Evolutionary conservation across 192 early-diverging fungal species (phyloP).

Genomic region (Entrophospora sp.): DNA sequence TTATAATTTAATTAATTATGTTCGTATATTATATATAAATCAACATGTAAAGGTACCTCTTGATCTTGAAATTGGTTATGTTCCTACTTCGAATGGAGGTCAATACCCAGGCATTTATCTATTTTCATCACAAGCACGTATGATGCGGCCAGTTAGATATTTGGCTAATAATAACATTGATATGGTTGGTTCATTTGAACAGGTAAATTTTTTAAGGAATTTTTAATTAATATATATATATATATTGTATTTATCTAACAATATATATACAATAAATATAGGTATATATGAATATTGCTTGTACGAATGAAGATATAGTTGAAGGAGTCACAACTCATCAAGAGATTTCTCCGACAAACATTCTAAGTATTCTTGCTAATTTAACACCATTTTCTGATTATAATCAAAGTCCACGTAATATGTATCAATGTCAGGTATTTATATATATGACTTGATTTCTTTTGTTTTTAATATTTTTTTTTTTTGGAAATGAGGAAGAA

Average conservation of each 20-base stretch:
- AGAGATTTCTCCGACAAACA: slow-evolving; percentile 84
- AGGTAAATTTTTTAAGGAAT: slow-evolving; percentile 25
- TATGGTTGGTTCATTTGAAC: slow-evolving; percentile 91
- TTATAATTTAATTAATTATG: no score
- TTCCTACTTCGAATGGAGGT: slow-evolving; percentile 79
- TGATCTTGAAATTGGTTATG: slow-evolving; percentile 82
- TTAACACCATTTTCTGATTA: slow-evolving; percentile 97
- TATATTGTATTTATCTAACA: no score
- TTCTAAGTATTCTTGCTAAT: slow-evolving; percentile 88
- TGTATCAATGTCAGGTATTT: slow-evolving; percentile 93
- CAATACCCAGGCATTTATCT: slow-evolving; percentile 93
- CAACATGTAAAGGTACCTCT: slow-evolving; percentile 67
- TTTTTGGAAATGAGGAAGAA: no score
- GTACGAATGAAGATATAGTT: slow-evolving; percentile 84
- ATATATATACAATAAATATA: no score
- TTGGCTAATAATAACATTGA: slow-evolving; percentile 69
- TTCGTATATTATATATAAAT: no score
- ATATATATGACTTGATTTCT: no score
- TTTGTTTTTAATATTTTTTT: no score
- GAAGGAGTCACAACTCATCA: slow-evolving; percentile 86
- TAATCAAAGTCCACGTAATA: slow-evolving; percentile 96
- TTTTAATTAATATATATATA: no score
- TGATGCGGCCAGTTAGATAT: slow-evolving; percentile 88
- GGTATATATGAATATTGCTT: slow-evolving; percentile 99
- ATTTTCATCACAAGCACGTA: slow-evolving; percentile 81